These are phyloP conservation scores for Coelastrella sp. DNA, from an alignment of 139 green algal species.

Conservation along the genomic window DNA sequence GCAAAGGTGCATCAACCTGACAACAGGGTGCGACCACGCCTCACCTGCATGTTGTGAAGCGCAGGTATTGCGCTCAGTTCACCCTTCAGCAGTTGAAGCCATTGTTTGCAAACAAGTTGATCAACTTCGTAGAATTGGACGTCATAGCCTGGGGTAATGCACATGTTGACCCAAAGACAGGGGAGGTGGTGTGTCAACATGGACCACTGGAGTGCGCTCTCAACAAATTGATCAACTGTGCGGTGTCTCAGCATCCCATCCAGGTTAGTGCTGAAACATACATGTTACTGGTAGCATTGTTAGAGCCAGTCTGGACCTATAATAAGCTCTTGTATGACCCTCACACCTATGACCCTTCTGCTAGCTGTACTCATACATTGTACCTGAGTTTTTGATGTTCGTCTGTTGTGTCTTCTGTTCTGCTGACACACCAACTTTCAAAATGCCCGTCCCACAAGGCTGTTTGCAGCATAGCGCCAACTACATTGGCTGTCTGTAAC, in stretches of 20 bases:
- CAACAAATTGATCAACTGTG: slow-evolving; percentile 27
- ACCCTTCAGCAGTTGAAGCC: slow-evolving; percentile 2
- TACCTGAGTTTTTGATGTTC: no score
- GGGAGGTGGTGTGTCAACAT: slow-evolving; percentile 18
- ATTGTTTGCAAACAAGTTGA: slow-evolving; percentile 21
- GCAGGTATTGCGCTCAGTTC: slow-evolving; percentile 43
- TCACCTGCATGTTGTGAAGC: not conserved
- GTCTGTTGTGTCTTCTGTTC: no score
- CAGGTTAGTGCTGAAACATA: not conserved
- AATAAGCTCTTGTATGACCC: not conserved
- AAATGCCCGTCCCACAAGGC: no score
- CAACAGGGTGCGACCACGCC: not conserved
- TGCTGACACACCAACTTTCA: no score
- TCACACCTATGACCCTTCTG: not conserved
- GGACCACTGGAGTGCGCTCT: slow-evolving; percentile 12
- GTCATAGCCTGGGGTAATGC: slow-evolving; percentile 35
- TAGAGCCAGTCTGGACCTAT: not conserved
- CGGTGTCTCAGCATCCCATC: not conserved
- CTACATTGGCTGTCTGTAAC: no score
- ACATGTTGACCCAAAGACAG: not conserved
- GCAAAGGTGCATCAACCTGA: not conserved
- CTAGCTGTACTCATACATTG: no score
- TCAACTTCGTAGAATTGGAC: slow-evolving; percentile 18
- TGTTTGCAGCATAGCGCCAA: no score
- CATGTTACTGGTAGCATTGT: no score